Evolutionary conservation across 1,284 basidiomycete species (phyloP).

Genomic region (Austropuccinia psidii): DNA sequence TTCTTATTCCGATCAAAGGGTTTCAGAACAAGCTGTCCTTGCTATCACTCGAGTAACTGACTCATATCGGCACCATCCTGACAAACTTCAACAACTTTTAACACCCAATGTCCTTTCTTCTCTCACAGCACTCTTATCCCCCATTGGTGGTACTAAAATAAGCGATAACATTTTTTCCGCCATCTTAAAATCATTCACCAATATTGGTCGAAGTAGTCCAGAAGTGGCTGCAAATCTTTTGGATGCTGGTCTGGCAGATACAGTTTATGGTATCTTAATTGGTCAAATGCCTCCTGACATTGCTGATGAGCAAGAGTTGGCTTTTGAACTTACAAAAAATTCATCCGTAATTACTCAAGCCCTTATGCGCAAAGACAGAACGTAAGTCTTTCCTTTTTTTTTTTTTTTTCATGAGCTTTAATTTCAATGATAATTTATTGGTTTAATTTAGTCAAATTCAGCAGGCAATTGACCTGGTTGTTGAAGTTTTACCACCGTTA

Average conservation of each 20-base stretch:
- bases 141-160: slow-evolving; percentile 63
- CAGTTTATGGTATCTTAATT: slow-evolving; percentile 83
- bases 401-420: neutral
- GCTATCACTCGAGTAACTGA: slow-evolving; percentile 88
- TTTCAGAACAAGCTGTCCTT: slow-evolving; percentile 86
- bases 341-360: slow-evolving; percentile 35
- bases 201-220: slow-evolving; percentile 70
- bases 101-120: slow-evolving; percentile 73
- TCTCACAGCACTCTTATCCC: slow-evolving; percentile 72
- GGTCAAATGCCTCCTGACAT: slow-evolving; percentile 68
- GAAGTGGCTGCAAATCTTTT: slow-evolving; percentile 74
- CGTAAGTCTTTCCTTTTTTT: neutral
- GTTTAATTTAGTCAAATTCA: slow-evolving; percentile 60
- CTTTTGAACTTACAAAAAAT: slow-evolving; percentile 40
- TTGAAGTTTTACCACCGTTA: slow-evolving; percentile 79
- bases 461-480: slow-evolving; percentile 75
- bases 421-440: neutral
- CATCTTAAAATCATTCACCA: slow-evolving; percentile 74
- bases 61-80: slow-evolving; percentile 68
- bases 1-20: slow-evolving; percentile 78
- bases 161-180: slow-evolving; percentile 80
- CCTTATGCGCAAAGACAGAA: slow-evolving; percentile 33
- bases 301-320: slow-evolving; percentile 56
- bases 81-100: slow-evolving; percentile 75
- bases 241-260: slow-evolving; percentile 81